Base-by-base conservation (phyloP, 2,329 filamentous ascomycete genomes). In the Incumbomyces lentus region DNA sequence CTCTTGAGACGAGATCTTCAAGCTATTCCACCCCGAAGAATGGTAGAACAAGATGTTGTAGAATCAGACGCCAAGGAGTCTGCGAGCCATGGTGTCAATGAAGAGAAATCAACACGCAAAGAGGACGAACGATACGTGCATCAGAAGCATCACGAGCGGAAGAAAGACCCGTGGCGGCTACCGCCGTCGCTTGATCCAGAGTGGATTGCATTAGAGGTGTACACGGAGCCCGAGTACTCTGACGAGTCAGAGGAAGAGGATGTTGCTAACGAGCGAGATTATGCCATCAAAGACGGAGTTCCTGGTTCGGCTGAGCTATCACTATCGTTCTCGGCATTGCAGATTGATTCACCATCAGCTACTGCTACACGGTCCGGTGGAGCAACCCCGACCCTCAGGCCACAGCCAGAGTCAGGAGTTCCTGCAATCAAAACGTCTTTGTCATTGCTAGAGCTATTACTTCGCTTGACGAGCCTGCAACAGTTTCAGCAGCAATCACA, bases 401-500 rank as follows among this genome's bases (percentile, higher is more conserved):
- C 22, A 16, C 2, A 73, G 68, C 69, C 19, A 64, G 69, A n/a
- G 72, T 42, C 57, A 43, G 50, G 55, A 51, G 73, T 69, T 42
- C 68, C 67, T 46, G 64, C 68, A 26, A 76, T 84, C 55, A 77
- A 76, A 45, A 82, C 80, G 1, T 84, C 79, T 0, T 70, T 86
- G 5, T 95, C 89, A 1, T 76, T 95, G 7, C 76, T 95, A 45
- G 89, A 95, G 64, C 92, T 90, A 71, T 72, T 95, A 29, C 77
- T 95, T 39, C 86, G 90, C 35, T 75, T 95, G 39, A 82, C 84
- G 3, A 86, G 87, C 17, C 76, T 95, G 12, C 89, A 95, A 61
- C 87, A 95, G 68, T 94, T 92, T 63, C 85, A 94, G 61, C 89
- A 95, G 69, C 76, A 79, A 34, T 88, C 86, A 0, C 88, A 95